These are phyloP conservation scores for Camelina hispida DNA, from an alignment of 345 rosid genomes.

Conservation along the genomic window DNA sequence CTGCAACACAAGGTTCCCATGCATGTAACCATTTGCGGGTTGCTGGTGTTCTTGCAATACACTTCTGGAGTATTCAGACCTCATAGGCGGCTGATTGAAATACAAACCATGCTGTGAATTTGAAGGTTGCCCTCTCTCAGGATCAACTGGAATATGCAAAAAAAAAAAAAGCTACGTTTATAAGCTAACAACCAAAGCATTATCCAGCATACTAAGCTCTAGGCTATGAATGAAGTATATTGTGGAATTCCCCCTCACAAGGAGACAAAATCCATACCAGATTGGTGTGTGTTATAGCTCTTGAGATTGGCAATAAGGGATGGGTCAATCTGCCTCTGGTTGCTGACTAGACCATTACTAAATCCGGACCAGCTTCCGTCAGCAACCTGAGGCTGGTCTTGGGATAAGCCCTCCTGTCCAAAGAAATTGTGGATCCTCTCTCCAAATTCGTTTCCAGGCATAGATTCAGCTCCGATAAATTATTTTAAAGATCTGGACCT, in stretches of 20 bases:
- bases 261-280: slow-evolving; percentile 57
- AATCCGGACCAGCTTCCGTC: slow-evolving; percentile 70
- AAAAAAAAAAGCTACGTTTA: slow-evolving; percentile 46
- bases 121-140: slow-evolving; percentile 57
- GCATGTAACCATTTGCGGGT: slow-evolving; percentile 68
- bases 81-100: slow-evolving; percentile 55
- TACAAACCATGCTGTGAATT: slow-evolving; percentile 60
- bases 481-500: slow-evolving; percentile 41
- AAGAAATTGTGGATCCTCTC: slow-evolving; percentile 90
- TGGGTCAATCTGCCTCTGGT: slow-evolving; percentile 64
- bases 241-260: not conserved
- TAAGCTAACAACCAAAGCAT: slow-evolving; percentile 1
- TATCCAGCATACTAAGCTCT: no score
- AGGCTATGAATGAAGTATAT: not conserved
- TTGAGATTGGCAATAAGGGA: slow-evolving; percentile 59
- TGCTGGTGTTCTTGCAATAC: slow-evolving; percentile 62
- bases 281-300: slow-evolving; percentile 57
- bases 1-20: slow-evolving; percentile 55
- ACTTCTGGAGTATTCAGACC: slow-evolving; percentile 62
- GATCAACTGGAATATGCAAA: slow-evolving; percentile 59
- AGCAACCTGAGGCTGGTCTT: slow-evolving; percentile 63
- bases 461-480: slow-evolving; percentile 59
- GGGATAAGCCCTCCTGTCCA: slow-evolving; percentile 73
- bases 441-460: slow-evolving; percentile 98
- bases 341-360: slow-evolving; percentile 62